Percentiles rank a stretch among this genome's conserved stretches.
phyloP scores from a whole-genome alignment of 352 stramenopile species.

The Pythium brachiatum region DNA sequence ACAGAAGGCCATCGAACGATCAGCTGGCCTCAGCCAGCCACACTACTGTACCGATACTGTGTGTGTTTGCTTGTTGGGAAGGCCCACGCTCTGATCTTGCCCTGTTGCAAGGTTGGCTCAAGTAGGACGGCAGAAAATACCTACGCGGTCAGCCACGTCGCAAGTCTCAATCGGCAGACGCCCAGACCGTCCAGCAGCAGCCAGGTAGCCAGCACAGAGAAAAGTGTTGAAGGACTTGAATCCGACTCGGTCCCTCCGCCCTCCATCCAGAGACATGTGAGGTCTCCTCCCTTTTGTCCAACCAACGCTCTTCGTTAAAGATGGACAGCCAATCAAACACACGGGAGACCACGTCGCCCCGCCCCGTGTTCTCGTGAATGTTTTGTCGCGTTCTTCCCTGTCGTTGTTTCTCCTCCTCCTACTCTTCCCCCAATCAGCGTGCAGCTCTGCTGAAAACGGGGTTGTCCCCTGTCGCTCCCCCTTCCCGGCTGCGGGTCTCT shows the following conservation, averaged over 20 bases:
- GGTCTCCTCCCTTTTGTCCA: slow-evolving; percentile 8
- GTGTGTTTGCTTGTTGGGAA: neutral
- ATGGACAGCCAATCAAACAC: slow-evolving; percentile 6
- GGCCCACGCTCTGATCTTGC: neutral
- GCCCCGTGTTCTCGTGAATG: slow-evolving; percentile 19
- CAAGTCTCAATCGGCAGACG: neutral
- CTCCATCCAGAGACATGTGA: too few relatives aligned
- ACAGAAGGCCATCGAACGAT: neutral
- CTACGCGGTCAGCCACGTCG: neutral
- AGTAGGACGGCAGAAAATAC: neutral
- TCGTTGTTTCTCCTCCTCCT: slow-evolving; percentile 14
- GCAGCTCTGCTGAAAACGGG: neutral
- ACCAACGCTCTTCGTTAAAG: neutral
- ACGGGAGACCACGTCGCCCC: slow-evolving; percentile 15
- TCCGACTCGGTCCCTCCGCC: slow-evolving; percentile 7
- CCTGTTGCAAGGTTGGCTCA: too few relatives aligned
- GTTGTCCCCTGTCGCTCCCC: slow-evolving; percentile 3
- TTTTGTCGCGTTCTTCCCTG: slow-evolving; percentile 26
- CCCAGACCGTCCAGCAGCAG: neutral
- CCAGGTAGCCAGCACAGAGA: neutral
- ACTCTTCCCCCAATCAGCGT: slow-evolving; percentile 12
- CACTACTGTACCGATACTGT: too few relatives aligned
- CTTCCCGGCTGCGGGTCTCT: neutral
- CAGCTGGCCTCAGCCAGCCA: too few relatives aligned
- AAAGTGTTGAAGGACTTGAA: neutral